Base-by-base conservation (phyloP, 2,329 filamentous ascomycete species). In the Trichoderma simmonsii region DNA sequence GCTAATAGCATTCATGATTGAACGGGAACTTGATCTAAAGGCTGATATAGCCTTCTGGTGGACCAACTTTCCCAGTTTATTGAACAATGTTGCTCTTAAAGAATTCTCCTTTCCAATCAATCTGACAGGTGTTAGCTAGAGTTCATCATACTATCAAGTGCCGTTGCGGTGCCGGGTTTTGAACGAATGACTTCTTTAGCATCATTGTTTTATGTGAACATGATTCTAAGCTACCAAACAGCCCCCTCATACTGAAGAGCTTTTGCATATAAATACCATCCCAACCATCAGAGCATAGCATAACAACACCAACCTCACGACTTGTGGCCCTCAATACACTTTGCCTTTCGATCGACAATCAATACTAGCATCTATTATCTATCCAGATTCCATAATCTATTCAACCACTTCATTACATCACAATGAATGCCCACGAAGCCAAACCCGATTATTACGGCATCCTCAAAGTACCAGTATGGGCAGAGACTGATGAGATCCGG, bases 221-320 rank as follows among this genome's bases (percentile, higher is more conserved):
- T 43, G 3, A n/a, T 4, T 43, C 39, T n/a, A 43, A n/a, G 7
- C 7, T 43, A 9, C 15, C 18, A 1, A 43, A 43, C 39, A 1
- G 39, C 39, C 7, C n/a, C 18, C 9, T 0, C 0, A 4, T 43
- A 8, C n/a, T 9, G 0, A 2, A 43, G 39, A 43, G 3, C 15
- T 1, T n/a, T 39, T n/a, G 18, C 7, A 43, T 43, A n/a, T 43
- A 43, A 43, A 43, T 43, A 43, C 18, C 39, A 39, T 43, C 39
- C 6, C 0, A 39, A 2, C 18, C 18, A 43, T 43, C 39, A 43
- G 39, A 43, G 15, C 1, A 0, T 1, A 43, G 39, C 15, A 43
- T n/a, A n/a, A n/a, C 39, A 43, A 43, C 39, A n/a, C 7, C 39
- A 43, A n/a, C 0, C 3, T 0, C 15, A 43, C 39, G 39, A 43